These are phyloP conservation scores for Botrytis hyacinthi DNA, from an alignment of 2,329 filamentous ascomycete genomes.

Conservation along the genomic window DNA sequence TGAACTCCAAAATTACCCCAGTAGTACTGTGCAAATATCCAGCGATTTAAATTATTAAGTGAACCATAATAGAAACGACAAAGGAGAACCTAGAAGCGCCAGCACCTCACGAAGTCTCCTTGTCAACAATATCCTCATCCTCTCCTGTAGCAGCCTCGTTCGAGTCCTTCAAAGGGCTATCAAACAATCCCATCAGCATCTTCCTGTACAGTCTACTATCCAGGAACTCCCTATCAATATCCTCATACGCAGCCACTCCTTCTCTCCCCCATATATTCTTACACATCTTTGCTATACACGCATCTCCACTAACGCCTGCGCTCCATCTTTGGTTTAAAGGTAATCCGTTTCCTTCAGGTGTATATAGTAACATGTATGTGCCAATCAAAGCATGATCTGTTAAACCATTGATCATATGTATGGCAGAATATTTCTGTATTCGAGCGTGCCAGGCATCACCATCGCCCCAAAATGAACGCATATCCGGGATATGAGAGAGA, in stretches of 20 bases:
- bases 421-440: slow-evolving; percentile 15
- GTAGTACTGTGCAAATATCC: not conserved
- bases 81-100: not conserved
- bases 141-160: not conserved
- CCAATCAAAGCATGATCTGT: slow-evolving; percentile 14
- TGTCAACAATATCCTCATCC: not conserved
- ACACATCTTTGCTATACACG: slow-evolving; percentile 20
- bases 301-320: slow-evolving; percentile 18
- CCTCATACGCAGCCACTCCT: slow-evolving; percentile 15
- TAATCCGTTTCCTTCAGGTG: slow-evolving; percentile 11
- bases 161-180: not conserved
- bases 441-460: slow-evolving; percentile 16
- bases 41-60: too few relatives aligned
- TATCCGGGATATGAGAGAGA: slow-evolving; percentile 19
- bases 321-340: slow-evolving; percentile 16
- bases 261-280: slow-evolving; percentile 17
- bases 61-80: not conserved
- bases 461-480: slow-evolving; percentile 22
- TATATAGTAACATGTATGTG: slow-evolving; percentile 20
- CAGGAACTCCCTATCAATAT: slow-evolving; percentile 19
- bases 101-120: not conserved
- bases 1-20: not conserved
- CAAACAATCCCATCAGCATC: slow-evolving; percentile 16
- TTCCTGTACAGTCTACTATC: slow-evolving; percentile 16
- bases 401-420: not conserved